phyloP scores from a whole-genome alignment of 768 basidiomycete species.

The Scleroderma bovista region DNA sequence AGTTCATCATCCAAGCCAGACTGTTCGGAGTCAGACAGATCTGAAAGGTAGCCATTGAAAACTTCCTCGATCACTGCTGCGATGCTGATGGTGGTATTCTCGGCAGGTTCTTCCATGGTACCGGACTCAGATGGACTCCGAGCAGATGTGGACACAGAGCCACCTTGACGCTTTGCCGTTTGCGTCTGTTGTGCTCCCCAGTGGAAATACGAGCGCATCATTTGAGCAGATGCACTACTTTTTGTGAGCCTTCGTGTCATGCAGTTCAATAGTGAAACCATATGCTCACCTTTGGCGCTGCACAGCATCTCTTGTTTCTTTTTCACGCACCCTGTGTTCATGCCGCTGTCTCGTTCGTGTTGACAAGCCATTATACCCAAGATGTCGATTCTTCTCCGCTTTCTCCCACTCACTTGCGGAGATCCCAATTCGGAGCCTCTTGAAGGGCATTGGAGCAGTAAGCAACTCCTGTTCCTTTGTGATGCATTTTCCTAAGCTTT shows the following conservation, averaged over 20 bases:
- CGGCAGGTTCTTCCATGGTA: not conserved
- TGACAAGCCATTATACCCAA: not conserved
- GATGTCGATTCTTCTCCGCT: not conserved
- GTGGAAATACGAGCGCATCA: not conserved
- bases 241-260: not conserved
- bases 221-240: not conserved
- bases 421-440: not conserved
- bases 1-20: too few species aligned
- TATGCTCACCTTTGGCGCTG: not conserved
- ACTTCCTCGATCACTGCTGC: not conserved
- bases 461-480: not conserved
- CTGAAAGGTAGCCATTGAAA: slow-evolving; percentile 1
- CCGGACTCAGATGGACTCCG: not conserved
- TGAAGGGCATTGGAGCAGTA: not conserved
- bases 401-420: not conserved
- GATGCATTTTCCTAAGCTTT: not conserved
- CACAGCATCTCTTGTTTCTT: not conserved
- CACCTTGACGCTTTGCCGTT: not conserved
- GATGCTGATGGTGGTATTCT: too few species aligned
- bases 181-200: not conserved
- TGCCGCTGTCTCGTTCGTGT: not conserved
- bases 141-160: not conserved
- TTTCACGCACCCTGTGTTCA: not conserved
- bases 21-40: slow-evolving; percentile 1
- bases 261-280: not conserved